Percentiles rank a stretch among this genome's conserved stretches.
phyloP scores from a whole-genome alignment of 2,329 filamentous ascomycete species.

The Aspergillus transmontanensis region DNA sequence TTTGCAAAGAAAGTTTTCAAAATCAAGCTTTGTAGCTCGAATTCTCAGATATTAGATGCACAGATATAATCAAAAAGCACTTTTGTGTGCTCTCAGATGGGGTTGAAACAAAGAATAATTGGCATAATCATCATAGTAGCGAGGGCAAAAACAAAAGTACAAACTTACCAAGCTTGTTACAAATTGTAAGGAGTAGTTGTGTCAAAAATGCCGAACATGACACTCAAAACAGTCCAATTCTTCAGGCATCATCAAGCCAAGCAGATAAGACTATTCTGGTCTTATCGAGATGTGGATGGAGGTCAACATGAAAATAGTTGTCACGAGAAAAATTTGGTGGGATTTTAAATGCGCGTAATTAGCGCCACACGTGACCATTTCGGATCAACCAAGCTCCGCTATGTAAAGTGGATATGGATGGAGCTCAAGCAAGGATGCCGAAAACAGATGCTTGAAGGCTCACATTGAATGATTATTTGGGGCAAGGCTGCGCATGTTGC shows the following conservation, averaged over 20 bases:
- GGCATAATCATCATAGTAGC: conserved; percentile 37
- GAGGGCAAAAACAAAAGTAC: not conserved
- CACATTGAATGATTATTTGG: no score
- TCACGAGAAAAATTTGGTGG: conserved; percentile 15
- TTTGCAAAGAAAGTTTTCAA: not conserved
- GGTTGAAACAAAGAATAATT: conserved; percentile 42
- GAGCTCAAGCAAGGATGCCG: not conserved
- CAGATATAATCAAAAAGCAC: conserved; percentile 33
- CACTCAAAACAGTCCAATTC: not conserved
- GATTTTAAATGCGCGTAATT: conserved; percentile 23
- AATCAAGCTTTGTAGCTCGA: conserved; percentile 1
- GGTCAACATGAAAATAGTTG: conserved; percentile 8
- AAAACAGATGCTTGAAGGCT: not conserved
- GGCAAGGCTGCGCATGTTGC: not conserved
- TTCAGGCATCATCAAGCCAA: conserved; percentile 3
- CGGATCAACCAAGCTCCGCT: conserved; percentile 21
- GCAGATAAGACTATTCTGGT: not conserved
- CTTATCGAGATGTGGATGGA: not conserved
- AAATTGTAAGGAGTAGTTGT: not conserved
- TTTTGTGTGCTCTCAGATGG: conserved; percentile 36
- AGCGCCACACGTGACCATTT: conserved; percentile 26
- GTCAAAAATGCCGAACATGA: not conserved
- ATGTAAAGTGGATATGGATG: not conserved
- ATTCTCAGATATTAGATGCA: conserved; percentile 33
- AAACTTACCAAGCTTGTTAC: conserved; percentile 12